phyloP scores from a whole-genome alignment of 2,329 filamentous ascomycete species.

The Oidium heveae region DNA sequence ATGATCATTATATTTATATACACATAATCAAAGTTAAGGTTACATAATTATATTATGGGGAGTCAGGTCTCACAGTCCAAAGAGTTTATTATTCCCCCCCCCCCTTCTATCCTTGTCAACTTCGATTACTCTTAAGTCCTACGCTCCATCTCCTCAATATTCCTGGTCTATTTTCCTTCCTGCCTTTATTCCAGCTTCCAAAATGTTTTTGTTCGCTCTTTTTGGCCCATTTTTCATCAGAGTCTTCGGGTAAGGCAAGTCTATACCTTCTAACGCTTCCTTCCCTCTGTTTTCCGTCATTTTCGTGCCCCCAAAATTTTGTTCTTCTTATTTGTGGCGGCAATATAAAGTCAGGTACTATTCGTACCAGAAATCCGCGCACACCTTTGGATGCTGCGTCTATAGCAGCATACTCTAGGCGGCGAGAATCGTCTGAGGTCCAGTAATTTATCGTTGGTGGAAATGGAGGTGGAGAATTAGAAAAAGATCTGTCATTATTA shows the following conservation, averaged over 20 bases:
- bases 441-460: conserved; percentile 39
- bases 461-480: conserved; percentile 15
- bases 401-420: conserved; percentile 40
- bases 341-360: conserved; percentile 35
- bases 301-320: conserved; percentile 27
- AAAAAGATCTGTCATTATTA: conserved; percentile 1
- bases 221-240: conserved; percentile 4
- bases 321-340: conserved; percentile 22
- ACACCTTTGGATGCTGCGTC: conserved; percentile 34
- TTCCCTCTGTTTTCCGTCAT: conserved; percentile 22
- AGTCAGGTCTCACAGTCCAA: too few species aligned
- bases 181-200: too few species aligned
- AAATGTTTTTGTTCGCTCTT: background rate
- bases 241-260: conserved; percentile 25
- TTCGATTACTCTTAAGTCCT: too few species aligned
- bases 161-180: background rate
- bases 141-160: background rate
- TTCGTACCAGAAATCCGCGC: conserved; percentile 31
- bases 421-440: conserved; percentile 36
- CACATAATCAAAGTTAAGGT: too few species aligned
- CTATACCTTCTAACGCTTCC: conserved; percentile 38
- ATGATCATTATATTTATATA: too few species aligned
- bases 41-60: too few species aligned
- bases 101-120: too few species aligned
- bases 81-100: too few species aligned